Evolutionary conservation across 2,329 filamentous ascomycete species (phyloP), one percentile per base, ranked within the genome.

Genomic region (Shiraia sp.): DNA sequence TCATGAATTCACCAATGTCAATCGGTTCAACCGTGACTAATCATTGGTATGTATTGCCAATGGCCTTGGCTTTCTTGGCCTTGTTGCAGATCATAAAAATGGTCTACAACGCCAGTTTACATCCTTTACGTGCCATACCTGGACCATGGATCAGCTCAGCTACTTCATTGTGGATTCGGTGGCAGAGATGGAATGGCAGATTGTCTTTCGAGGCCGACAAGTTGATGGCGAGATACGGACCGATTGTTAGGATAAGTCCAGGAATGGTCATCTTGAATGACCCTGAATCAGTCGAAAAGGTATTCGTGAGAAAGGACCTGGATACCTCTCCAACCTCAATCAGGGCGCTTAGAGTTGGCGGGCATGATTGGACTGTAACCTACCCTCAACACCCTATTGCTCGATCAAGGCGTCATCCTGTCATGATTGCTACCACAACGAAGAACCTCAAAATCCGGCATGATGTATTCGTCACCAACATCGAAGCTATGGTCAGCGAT

Each of bases 291-390:
- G 53, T 55, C 10, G 48, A 56, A 30, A 54, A 40, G 4, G 26
- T 56, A 10, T 56, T 56, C 14, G 37, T 52, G 1, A 44, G 48
- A 9, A 52, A 51, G 14, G 53, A 56, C 17, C 33, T 56, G 4
- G 51, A 56, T 26, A 54, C 53, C 13, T 51, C 53, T 4, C 51
- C 53, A 29, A 56, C 32, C 8, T 49, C 51, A 3, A 56, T 56
- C 16, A 48, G 51, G 29, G 53, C 53, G 27, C 36, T 54, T 8
- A 45, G 51, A 9, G 50, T 56, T 12, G 53, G 53, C 26, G 53
- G 53, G 7, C 48, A 54, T 14, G 53, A 54, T 32, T 54, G 51
- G 51, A 56, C 53, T 2, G 53, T 56, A 12, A 54, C 53, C 16
- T 56, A 56, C n/a, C 53, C 51, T 13, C 51, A 56, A 28, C 51